These are phyloP conservation scores for Terfezia claveryi DNA, from an alignment of 495 filamentous ascomycete species.

Conservation along the genomic window DNA sequence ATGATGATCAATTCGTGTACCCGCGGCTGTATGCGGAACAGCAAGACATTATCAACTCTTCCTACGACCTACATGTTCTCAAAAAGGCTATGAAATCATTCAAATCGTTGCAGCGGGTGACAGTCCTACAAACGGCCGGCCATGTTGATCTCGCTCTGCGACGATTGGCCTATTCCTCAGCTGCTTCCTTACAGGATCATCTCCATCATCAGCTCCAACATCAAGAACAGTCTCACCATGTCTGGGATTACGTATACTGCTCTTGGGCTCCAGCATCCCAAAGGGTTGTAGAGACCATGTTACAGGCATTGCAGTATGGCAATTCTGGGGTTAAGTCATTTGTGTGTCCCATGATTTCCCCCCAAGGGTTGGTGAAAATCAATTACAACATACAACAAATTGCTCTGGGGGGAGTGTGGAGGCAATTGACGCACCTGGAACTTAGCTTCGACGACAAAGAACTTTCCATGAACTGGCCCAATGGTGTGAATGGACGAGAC, in stretches of 20 bases:
- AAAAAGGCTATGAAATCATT: slow-evolving; percentile 19
- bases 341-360: slow-evolving; percentile 17
- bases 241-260: slow-evolving; percentile 18
- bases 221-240: neutral
- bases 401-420: slow-evolving; percentile 5
- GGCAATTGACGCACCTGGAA: slow-evolving; percentile 15
- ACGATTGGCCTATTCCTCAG: slow-evolving; percentile 8
- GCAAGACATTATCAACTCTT: slow-evolving; percentile 15
- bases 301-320: slow-evolving; percentile 10
- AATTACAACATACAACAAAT: slow-evolving; percentile 3
- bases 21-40: slow-evolving; percentile 4
- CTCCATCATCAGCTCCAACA: neutral
- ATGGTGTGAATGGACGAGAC: slow-evolving; percentile 10
- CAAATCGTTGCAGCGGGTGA: slow-evolving; percentile 13
- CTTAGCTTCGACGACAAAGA: slow-evolving; percentile 17
- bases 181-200: slow-evolving; percentile 4
- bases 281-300: slow-evolving; percentile 15
- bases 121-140: slow-evolving; percentile 17
- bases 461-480: neutral
- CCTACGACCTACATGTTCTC: slow-evolving; percentile 13
- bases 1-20: neutral
- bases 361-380: slow-evolving; percentile 13
- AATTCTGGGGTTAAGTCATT: slow-evolving; percentile 15
- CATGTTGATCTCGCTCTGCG: slow-evolving; percentile 19
- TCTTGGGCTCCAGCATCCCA: slow-evolving; percentile 18